These are phyloP conservation scores for Pelargonium australe DNA, from an alignment of 441 rosid genomes.

Conservation along the genomic window DNA sequence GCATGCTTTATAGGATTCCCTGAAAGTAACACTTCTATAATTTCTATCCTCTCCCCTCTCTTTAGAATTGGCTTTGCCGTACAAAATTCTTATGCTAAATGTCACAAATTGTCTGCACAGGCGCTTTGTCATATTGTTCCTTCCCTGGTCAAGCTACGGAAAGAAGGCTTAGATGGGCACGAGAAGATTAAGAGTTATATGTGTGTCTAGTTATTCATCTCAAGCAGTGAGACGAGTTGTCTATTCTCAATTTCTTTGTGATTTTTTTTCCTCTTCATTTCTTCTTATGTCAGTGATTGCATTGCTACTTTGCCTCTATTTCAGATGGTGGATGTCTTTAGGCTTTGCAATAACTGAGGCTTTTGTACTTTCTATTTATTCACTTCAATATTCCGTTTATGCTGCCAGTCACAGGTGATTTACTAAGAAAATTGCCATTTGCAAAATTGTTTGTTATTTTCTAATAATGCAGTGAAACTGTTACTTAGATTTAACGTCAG, in stretches of 20 bases:
- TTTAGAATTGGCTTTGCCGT: neutral
- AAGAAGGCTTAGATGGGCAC: conserved; percentile 94
- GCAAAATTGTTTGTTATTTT: neutral
- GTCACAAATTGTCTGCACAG: conserved; percentile 30
- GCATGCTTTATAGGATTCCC: neutral
- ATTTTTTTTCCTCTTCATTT: neutral
- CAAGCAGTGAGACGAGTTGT: conserved; percentile 59
- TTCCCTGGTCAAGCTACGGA: conserved; percentile 78
- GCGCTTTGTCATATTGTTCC: conserved; percentile 85
- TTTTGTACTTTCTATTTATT: conserved; percentile 61
- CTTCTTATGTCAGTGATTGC: conserved; percentile 16
- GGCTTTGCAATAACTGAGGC: conserved; percentile 82
- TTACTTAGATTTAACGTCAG: neutral
- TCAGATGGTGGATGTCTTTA: conserved; percentile 95
- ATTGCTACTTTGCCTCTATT: conserved; percentile 19
- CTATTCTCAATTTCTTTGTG: conserved; percentile 21
- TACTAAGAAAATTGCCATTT: conserved; percentile 15
- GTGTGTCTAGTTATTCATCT: conserved; percentile 77
- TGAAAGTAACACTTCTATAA: neutral
- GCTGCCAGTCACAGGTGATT: conserved; percentile 69
- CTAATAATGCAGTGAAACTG: neutral
- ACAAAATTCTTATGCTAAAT: conserved; percentile 9
- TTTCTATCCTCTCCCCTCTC: neutral
- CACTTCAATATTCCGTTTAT: conserved; percentile 78
- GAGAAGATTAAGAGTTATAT: conserved; percentile 98